Conservation (phyloP, 192 early-diverging fungal genomes). For the Linnemannia elongata region DNA sequence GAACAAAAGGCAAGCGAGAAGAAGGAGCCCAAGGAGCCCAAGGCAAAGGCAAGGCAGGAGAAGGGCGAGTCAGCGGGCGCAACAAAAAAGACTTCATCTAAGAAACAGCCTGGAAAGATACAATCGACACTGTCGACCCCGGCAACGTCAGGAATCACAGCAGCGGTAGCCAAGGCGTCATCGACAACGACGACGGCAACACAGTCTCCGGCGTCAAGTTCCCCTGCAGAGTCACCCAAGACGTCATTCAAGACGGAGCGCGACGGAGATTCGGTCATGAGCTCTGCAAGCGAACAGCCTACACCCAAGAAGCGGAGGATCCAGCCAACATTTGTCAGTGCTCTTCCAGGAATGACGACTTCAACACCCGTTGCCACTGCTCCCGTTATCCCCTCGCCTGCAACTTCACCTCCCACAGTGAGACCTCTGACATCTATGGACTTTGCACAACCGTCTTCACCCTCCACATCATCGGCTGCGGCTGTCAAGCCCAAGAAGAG, state of each 20-base stretch:
- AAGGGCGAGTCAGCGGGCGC: background rate
- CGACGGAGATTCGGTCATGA: conserved; percentile 48
- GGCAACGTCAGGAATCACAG: background rate
- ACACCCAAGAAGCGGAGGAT: conserved; percentile 44
- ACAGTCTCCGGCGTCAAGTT: background rate
- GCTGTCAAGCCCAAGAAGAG: conserved; percentile 39
- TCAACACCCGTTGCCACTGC: background rate
- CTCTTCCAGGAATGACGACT: conserved; percentile 16
- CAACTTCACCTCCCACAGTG: background rate
- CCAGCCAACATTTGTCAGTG: conserved; percentile 36
- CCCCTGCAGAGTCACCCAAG: conserved; percentile 9
- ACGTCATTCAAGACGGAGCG: conserved; percentile 32
- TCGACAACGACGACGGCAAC: background rate
- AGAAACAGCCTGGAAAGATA: background rate
- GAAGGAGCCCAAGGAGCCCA: conserved; percentile 25
- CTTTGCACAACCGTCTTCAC: conserved; percentile 2
- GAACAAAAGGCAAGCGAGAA: conserved; percentile 14
- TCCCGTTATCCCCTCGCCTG: background rate
- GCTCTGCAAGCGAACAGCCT: conserved; percentile 17
- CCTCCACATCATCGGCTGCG: background rate
- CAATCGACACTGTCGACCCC: background rate
- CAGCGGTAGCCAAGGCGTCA: conserved; percentile 12
- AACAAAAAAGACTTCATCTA: background rate
- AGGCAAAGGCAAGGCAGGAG: conserved; percentile 32
- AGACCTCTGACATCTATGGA: background rate